Evolutionary conservation across 495 filamentous ascomycete genomes (phyloP).

Genomic region (Beverwykella pulmonaria): DNA sequence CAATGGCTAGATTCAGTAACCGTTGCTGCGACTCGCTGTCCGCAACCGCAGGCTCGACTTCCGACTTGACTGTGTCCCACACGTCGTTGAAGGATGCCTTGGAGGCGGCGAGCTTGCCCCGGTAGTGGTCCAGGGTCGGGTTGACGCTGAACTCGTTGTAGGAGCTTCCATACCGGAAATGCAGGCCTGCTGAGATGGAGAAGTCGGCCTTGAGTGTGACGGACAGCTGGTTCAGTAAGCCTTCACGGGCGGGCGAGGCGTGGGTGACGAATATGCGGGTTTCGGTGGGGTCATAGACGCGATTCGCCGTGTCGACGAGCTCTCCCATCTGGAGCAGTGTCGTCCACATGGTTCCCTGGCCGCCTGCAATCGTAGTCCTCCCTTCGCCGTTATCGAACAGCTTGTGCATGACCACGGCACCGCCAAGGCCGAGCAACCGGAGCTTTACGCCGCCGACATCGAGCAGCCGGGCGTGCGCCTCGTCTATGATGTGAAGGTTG

Average conservation of each 20-base stretch:
- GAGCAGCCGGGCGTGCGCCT: conserved; percentile 89
- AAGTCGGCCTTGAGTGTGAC: conserved; percentile 98
- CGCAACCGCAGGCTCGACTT: conserved; percentile 89
- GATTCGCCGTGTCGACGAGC: conserved; percentile 94
- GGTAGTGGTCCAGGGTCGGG: conserved; percentile 96
- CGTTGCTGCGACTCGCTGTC: conserved; percentile 92
- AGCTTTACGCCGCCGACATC: conserved; percentile 97
- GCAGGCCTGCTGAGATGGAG: conserved; percentile 93
- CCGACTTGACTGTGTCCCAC: conserved; percentile 96
- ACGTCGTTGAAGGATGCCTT: conserved; percentile 99
- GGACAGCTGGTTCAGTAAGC: conserved; percentile 95
- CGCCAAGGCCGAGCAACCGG: conserved; percentile 88
- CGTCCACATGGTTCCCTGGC: conserved; percentile 99
- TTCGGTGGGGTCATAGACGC: conserved; percentile 97
- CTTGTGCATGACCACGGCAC: conserved; percentile 99
- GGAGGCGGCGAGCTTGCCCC: conserved; percentile 98
- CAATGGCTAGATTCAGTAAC: conserved; percentile 83
- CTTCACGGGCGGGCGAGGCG: conserved; percentile 94
- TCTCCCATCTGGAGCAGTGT: conserved; percentile 98
- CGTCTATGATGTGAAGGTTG: conserved; percentile 97
- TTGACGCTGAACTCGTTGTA: conserved; percentile 99
- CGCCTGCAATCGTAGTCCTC: conserved; percentile 95
- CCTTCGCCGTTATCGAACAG: conserved; percentile 99
- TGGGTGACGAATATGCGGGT: conserved; percentile 98
- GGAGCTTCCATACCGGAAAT: conserved; percentile 98